Evolutionary conservation across 768 basidiomycete species (phyloP).

Genomic region (Leccinum disarticulatum): DNA sequence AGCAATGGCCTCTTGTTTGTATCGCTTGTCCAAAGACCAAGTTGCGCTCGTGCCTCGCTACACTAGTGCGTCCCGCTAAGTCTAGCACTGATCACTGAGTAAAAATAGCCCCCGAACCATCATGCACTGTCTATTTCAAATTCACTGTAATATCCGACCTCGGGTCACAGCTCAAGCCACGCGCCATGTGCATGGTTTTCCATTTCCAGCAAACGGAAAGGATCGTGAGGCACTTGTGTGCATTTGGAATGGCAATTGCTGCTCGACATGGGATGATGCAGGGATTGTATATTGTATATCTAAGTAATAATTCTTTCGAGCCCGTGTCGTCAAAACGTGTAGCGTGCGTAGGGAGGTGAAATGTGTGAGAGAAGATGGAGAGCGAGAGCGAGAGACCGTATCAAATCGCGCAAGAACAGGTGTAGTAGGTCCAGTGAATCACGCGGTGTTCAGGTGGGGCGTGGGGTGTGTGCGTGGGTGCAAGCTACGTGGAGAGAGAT

Average conservation of each 20-base stretch:
- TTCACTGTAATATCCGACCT: neutral
- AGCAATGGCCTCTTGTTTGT: no score
- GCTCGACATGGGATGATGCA: neutral
- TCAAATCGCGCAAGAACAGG: neutral
- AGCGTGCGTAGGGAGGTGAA: neutral
- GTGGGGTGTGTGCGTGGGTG: no score
- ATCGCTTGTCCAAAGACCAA: no score
- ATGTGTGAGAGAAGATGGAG: neutral
- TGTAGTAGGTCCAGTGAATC: neutral
- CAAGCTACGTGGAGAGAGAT: neutral
- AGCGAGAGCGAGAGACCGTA: neutral
- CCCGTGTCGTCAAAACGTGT: neutral
- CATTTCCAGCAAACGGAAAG: neutral
- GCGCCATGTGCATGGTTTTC: neutral
- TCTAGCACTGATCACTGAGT: no score
- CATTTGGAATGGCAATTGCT: neutral
- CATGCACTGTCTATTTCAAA: neutral
- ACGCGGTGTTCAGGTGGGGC: neutral
- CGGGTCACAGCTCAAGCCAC: neutral
- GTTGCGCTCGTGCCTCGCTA: no score
- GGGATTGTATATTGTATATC: neutral
- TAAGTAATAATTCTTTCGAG: neutral
- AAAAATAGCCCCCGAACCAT: no score
- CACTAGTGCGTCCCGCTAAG: no score
- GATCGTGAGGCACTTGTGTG: no score